These are phyloP conservation scores for Leishmania tropica DNA, from an alignment of 208 protist species.

Conservation along the genomic window DNA sequence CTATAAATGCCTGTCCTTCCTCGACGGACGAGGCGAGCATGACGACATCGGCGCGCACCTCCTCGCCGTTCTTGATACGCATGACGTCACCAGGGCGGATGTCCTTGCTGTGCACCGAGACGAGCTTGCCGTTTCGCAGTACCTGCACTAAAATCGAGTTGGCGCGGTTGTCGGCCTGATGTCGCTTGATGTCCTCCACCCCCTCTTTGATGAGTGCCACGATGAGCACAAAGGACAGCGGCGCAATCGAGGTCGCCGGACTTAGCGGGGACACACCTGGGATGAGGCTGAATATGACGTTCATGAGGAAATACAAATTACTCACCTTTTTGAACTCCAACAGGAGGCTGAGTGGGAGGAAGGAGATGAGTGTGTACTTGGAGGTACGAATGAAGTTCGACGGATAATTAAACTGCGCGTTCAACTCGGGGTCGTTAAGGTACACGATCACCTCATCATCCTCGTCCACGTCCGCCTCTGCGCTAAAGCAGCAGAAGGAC, in stretches of 20 bases:
- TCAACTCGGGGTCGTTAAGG: slow-evolving; percentile 76
- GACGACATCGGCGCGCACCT: slow-evolving; percentile 90
- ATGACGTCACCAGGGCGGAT: slow-evolving; percentile 86
- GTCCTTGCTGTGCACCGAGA: slow-evolving; percentile 55
- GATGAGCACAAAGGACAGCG: slow-evolving; percentile 90
- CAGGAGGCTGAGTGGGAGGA: slow-evolving; percentile 93
- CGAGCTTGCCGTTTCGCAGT: slow-evolving; percentile 51
- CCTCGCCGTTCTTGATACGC: slow-evolving; percentile 73
- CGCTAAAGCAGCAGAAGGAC: slow-evolving; percentile 44
- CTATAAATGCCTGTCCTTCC: slow-evolving; percentile 89
- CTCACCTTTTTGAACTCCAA: slow-evolving; percentile 93
- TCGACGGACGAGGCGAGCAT: slow-evolving; percentile 71
- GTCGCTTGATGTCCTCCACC: slow-evolving; percentile 87
- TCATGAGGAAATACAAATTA: slow-evolving; percentile 96
- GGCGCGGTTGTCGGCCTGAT: slow-evolving; percentile 74
- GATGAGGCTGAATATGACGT: slow-evolving; percentile 92
- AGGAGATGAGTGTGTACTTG: slow-evolving; percentile 93
- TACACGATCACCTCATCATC: slow-evolving; percentile 75
- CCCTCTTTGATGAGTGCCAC: slow-evolving; percentile 92
- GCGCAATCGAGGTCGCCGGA: slow-evolving; percentile 89
- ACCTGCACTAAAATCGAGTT: slow-evolving; percentile 75
- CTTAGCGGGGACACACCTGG: slow-evolving; percentile 90
- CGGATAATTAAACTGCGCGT: slow-evolving; percentile 67
- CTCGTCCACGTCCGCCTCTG: slow-evolving; percentile 35
- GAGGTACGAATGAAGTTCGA: slow-evolving; percentile 93